Percentiles rank a stretch among this genome's conserved stretches.
phyloP scores from a whole-genome alignment of 2,329 filamentous ascomycete species.

The Stagonosporopsis chrysanthemi region DNA sequence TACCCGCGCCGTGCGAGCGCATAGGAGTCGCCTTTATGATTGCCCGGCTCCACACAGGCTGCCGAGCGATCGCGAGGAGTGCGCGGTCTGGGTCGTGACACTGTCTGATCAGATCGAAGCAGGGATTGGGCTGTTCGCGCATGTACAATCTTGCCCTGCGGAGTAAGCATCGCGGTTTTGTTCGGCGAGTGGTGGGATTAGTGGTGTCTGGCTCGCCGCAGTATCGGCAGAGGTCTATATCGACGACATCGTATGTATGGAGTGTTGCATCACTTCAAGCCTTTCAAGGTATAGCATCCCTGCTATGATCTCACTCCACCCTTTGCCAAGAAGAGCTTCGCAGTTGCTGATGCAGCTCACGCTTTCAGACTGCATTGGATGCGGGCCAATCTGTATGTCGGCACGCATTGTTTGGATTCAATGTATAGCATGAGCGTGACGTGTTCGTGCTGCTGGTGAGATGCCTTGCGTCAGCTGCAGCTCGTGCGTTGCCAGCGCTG shows the following conservation, averaged over 20 bases:
- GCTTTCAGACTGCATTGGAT: background rate
- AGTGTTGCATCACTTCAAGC: background rate
- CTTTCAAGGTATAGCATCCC: background rate
- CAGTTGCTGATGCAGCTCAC: background rate
- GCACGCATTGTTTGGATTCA: background rate
- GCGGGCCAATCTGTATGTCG: background rate
- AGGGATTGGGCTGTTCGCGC: background rate
- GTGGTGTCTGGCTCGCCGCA: background rate
- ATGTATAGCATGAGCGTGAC: background rate
- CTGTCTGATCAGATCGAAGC: background rate
- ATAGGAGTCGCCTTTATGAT: background rate
- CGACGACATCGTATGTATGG: background rate
- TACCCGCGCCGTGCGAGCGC: background rate
- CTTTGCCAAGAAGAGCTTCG: background rate
- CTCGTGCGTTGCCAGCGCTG: slow-evolving; percentile 4
- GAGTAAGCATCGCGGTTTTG: background rate
- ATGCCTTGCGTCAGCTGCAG: slow-evolving; percentile 6
- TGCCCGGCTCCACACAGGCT: background rate
- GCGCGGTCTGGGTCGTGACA: background rate
- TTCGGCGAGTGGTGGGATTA: background rate
- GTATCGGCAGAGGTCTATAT: background rate
- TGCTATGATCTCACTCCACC: background rate
- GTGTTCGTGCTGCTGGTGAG: background rate
- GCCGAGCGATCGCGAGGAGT: slow-evolving; percentile 1
- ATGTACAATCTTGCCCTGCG: too few relatives aligned